Conservation (phyloP, 1,284 basidiomycete genomes). For the Ganoderma sinense region DNA sequence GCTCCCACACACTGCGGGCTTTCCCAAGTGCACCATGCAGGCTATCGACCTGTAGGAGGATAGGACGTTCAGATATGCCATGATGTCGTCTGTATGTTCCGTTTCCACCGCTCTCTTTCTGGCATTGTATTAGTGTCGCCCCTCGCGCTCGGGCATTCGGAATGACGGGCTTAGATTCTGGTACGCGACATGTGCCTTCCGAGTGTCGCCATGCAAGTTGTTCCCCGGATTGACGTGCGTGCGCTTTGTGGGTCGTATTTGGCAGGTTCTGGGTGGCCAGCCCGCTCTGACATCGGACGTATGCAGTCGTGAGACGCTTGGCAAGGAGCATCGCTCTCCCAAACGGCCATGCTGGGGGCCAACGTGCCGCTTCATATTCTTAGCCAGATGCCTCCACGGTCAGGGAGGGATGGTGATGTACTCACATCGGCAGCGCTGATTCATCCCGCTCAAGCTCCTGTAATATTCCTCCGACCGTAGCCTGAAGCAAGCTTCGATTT, state of each 20-base stretch:
- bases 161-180: background rate
- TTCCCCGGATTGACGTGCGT: conserved; percentile 2
- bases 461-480: background rate
- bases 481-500: background rate
- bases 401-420: background rate
- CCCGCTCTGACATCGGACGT: conserved; percentile 1
- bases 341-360: background rate
- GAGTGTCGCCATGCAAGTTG: background rate
- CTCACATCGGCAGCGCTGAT: background rate
- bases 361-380: background rate
- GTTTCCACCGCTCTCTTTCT: background rate
- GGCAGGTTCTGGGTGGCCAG: conserved; percentile 6
- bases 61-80: background rate
- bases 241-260: background rate
- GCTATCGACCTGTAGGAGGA: background rate
- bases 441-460: background rate
- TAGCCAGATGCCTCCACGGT: no score
- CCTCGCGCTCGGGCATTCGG: background rate
- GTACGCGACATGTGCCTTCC: background rate
- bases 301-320: background rate
- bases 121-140: background rate
- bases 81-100: background rate
- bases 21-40: background rate
- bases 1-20: background rate
- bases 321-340: background rate